Evolutionary conservation across 805 yeast species (phyloP).

Genomic region (Spathaspora arborariae): DNA sequence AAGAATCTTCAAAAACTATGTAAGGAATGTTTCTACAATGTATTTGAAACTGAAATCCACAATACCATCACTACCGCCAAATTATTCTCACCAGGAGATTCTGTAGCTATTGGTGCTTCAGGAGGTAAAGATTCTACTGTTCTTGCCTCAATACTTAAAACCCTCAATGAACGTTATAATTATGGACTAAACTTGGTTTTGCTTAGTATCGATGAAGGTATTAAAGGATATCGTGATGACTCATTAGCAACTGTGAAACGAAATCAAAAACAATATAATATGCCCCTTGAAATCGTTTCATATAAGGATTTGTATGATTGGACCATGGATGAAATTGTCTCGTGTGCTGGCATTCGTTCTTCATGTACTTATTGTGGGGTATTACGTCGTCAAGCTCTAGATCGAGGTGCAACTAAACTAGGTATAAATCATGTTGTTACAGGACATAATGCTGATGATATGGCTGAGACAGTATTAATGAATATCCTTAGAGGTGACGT

Average conservation of each 20-base stretch:
- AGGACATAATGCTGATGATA: conserved; percentile 98
- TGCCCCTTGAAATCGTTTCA: conserved; percentile 77
- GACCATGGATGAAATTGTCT: conserved; percentile 98
- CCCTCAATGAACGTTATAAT: conserved; percentile 80
- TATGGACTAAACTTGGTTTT: conserved; percentile 85
- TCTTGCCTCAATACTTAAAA: conserved; percentile 79
- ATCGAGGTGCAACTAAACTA: conserved; percentile 87
- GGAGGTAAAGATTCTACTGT: conserved; percentile 99
- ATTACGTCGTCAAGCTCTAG: conserved; percentile 91
- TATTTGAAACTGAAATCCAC: conserved; percentile 94
- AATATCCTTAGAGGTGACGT: conserved; percentile 94
- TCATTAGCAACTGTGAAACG: conserved; percentile 95
- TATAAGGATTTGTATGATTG: conserved; percentile 89
- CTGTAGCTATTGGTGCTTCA: conserved; percentile 95
- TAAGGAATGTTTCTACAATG: conserved; percentile 82
- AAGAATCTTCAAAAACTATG: conserved; percentile 88
- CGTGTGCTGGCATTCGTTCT: conserved; percentile 88
- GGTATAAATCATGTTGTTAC: conserved; percentile 90
- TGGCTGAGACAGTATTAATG: conserved; percentile 98
- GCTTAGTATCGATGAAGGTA: conserved; percentile 93
- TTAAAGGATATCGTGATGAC: conserved; percentile 94
- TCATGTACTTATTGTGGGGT: conserved; percentile 99
- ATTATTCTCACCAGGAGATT: conserved; percentile 77
- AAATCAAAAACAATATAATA: conserved; percentile 78
- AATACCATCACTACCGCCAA: conserved; percentile 71